Base-by-base conservation (phyloP, 2,329 filamentous ascomycete genomes). In the Phaeosphaeriaceae sp. region DNA sequence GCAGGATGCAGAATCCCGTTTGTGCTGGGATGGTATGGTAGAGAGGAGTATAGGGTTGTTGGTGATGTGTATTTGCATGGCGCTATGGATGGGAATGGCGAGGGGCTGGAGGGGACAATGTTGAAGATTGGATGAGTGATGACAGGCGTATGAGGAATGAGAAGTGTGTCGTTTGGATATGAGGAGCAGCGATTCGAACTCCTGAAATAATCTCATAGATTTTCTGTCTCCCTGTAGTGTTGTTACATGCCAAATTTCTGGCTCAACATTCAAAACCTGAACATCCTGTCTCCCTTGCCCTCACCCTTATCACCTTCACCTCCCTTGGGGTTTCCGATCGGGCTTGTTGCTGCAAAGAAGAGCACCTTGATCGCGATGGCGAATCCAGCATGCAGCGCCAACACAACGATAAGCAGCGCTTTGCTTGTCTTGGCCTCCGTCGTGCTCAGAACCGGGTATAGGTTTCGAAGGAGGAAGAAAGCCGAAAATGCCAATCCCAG, bases 291-390 rank as follows among this genome's bases (percentile, higher is more conserved):
- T 9, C 55, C 61, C 41, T 61, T 63, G 6, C 40, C 48, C 41
- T 62, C 69, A 27, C 53, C 65, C 41, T 67, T 62, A 9, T 63
- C 45, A 4, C 10, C 48, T 33, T 53, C 44, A 4, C 46, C 68
- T 21, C 60, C 66, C 54, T 71, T 71, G 7, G 69, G 67, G 21
- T 72, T 67, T 2, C 72, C 72, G 2, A 76, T 68, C 1, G 75
- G 75, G 48, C 75, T 78, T 11, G 71, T 84, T 60, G 81, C 85
- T 67, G 93, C 93, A 80, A 99, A 99, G 85, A 98, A 98, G 25
- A 98, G 81, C 58, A 97, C 89, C 85, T 98, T 98, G 80, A 99
- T 98, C 4, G 94, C 91, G 70, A 98, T 87, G 1, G 94, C 88
- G 66, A 99, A 83, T n/a, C 90, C 95, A 25, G 93, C 89, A 80